Base-by-base conservation (phyloP, 352 stramenopile species). In the Phytopythium helicoides region DNA sequence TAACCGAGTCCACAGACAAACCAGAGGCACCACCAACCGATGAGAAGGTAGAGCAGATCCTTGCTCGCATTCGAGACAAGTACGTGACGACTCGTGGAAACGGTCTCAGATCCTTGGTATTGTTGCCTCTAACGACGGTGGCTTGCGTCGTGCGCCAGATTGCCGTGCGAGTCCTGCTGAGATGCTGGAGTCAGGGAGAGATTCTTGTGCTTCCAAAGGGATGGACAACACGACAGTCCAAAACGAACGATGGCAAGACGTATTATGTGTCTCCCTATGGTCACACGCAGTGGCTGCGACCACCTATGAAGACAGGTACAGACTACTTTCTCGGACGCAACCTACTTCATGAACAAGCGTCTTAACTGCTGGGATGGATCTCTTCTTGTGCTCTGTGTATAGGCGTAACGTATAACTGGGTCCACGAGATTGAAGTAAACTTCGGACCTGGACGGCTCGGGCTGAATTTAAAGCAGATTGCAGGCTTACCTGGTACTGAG, bases 261-360 rank as follows among this genome's bases (percentile, higher is more conserved):
- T 95, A 95, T 46, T 95, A 85, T 52, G 84, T 95, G 23, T 91
- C 77, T 16, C 85, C 85, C 10, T 89, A 86, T 37, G 85, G 85
- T 28, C 77, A 93, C 35, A 92, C 85, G 11, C 81, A 91, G 47
- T 95, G 85, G 85, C 47, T 95, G 8, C 82, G 81, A 2, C 85
- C 85, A 26, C 79, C 79, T 1, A 76, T 94, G 62, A 81, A 83
- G 55, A 91, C 85, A 45, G 73, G 74, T 68, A n/a, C n/a, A n/a
- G n/a, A n/a, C n/a, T n/a, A n/a, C n/a, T n/a, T n/a, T n/a, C n/a
- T n/a, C n/a, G n/a, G n/a, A n/a, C n/a, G n/a, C n/a, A n/a, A n/a
- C n/a, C n/a, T n/a, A n/a, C n/a, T n/a, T n/a, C n/a, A n/a, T n/a
- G n/a, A n/a, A n/a, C n/a, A n/a, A n/a, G 44, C 18, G 31, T 18